Evolutionary conservation across 2,329 filamentous ascomycete genomes (phyloP), one percentile per base, ranked within the genome.

Genomic region (Colletotrichum graminicola): DNA sequence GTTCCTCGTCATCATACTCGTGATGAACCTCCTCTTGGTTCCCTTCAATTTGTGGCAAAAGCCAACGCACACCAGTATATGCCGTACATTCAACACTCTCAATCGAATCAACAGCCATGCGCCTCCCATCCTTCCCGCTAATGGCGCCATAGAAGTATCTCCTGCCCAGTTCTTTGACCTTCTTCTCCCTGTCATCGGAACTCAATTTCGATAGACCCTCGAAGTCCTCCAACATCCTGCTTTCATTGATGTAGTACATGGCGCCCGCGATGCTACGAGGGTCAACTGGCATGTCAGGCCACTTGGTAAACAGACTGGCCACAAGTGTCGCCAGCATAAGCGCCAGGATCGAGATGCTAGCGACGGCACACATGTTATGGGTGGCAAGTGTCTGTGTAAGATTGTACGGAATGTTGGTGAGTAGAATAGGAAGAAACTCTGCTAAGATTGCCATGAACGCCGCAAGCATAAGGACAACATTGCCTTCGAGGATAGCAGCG

Each of bases 361-460:
- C 70, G 36, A 81, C 81, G 0, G 83, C 79, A 72, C 83, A 87
- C 7, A 82, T 76, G 0, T 78, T 78, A 59, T 84, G 82, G 0
- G 84, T 80, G 21, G 75, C 75, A 43, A 78, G 76, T 0, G 80
- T 81, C 62, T 84, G 82, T 0, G 82, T 80, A 2, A 82, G 79
- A 63, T 80, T 84, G 76, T 84, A 86, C 0, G 85, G 83, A 2
- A 87, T 80, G 71, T 86, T 87, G 74, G 84, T 80, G 3, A 88
- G 80, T 1, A 85, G 78, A 26, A 87, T 78, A 1, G 85, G 86
- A n/a, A 88, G 81, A 59, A 86, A 82, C 60, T 88, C 85, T 29
- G 85, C 81, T 2, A 87, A 77, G 29, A 87, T 80, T 4, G 84
- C 79, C 57, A 84, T 82, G 6, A 82, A 73, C 0, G 84, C 81